These are phyloP conservation scores for Fusarium lyarnte DNA, from an alignment of 2,329 filamentous ascomycete species.

Conservation along the genomic window DNA sequence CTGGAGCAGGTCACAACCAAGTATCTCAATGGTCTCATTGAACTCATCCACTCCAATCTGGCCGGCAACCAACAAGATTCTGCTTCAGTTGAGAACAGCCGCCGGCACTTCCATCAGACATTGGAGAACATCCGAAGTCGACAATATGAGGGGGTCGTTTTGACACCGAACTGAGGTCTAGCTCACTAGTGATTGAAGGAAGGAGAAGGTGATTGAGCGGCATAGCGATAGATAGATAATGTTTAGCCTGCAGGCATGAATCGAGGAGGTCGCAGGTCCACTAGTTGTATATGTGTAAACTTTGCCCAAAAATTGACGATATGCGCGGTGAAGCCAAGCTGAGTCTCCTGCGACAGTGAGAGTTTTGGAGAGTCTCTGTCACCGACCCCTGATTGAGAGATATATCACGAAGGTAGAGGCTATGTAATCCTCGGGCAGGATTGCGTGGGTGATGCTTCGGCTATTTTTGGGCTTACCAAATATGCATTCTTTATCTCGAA, in stretches of 20 bases:
- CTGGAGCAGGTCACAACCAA: conserved; percentile 80
- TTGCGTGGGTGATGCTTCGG: not conserved
- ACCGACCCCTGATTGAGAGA: not conserved
- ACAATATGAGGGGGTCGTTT: conserved; percentile 91
- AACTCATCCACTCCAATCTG: conserved; percentile 96
- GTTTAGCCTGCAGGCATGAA: conserved; percentile 23
- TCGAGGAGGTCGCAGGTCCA: conserved; percentile 27
- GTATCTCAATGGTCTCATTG: conserved; percentile 97
- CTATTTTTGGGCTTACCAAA: not conserved
- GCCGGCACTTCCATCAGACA: conserved; percentile 93
- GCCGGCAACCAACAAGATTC: conserved; percentile 85
- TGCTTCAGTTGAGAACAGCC: conserved; percentile 84
- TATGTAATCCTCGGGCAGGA: not conserved
- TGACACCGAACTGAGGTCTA: conserved; percentile 61
- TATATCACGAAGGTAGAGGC: not conserved
- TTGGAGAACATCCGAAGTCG: conserved; percentile 91
- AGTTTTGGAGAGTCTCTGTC: conserved; percentile 13
- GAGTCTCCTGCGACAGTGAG: not conserved
- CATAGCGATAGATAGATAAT: conserved; percentile 46
- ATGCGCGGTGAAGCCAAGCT: not conserved
- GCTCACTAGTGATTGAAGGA: not conserved
- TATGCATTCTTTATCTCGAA: not conserved
- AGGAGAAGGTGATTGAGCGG: conserved; percentile 21
- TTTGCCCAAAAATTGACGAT: conserved; percentile 35
- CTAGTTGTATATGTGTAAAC: conserved; percentile 45